These are phyloP conservation scores for Cystofilobasidium ferigula DNA, from an alignment of 768 basidiomycete genomes.

Conservation along the genomic window DNA sequence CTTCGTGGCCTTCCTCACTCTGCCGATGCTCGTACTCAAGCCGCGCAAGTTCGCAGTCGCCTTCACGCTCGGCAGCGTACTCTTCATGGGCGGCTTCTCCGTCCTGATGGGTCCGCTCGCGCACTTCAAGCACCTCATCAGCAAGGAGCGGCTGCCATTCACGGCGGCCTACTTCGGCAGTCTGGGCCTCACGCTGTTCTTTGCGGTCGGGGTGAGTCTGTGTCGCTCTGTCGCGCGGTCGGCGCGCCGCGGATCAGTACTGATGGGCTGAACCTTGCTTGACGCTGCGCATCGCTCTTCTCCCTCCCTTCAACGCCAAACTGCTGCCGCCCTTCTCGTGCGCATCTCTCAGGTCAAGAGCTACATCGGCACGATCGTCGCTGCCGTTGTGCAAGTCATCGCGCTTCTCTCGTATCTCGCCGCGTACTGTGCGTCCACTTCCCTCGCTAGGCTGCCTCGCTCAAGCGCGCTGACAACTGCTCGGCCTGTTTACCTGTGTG, in stretches of 20 bases:
- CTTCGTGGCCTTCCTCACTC: slow-evolving; percentile 60
- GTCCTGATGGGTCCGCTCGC: slow-evolving; percentile 24
- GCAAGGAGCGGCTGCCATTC: slow-evolving; percentile 37
- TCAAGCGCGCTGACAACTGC: background rate
- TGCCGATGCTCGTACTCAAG: slow-evolving; percentile 59
- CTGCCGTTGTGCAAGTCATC: slow-evolving; percentile 66
- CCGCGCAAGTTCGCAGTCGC: slow-evolving; percentile 85
- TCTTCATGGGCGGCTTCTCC: slow-evolving; percentile 12
- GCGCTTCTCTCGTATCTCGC: slow-evolving; percentile 79
- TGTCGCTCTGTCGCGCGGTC: background rate
- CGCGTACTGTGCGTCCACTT: slow-evolving; percentile 52
- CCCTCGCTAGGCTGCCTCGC: background rate
- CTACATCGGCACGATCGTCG: slow-evolving; percentile 72
- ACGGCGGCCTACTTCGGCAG: slow-evolving; percentile 70
- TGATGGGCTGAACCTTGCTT: background rate
- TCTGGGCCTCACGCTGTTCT: slow-evolving; percentile 77
- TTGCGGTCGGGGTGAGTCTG: slow-evolving; percentile 67
- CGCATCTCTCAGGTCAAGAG: slow-evolving; percentile 54
- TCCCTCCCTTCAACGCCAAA: background rate
- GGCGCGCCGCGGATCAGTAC: too few species aligned
- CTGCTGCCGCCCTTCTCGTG: background rate
- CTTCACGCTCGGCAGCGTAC: slow-evolving; percentile 49
- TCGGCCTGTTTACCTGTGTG: background rate
- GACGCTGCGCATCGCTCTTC: background rate
- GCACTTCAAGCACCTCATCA: slow-evolving; percentile 62